A percentile compares a stretch with the other conserved stretches of the same genome.
Evolutionary conservation across 306 rosid species (phyloP).

Genomic region (Oemleria cerasiformis): DNA sequence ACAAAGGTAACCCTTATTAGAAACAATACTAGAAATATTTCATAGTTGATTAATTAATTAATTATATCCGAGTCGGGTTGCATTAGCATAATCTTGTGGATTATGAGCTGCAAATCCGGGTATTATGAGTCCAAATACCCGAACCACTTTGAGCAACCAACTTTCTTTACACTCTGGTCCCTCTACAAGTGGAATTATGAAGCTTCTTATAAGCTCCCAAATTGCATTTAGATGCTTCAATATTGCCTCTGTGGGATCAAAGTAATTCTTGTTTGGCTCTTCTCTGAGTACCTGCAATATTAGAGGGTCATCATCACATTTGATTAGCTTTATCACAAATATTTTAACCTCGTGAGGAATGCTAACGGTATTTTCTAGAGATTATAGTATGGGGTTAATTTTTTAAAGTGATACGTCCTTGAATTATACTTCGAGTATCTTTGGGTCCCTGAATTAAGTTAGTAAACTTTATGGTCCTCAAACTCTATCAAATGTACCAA

Average conservation of each 20-base stretch:
- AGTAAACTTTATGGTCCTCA: too few relatives aligned
- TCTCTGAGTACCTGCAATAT: conserved; percentile 47
- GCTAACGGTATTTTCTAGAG: too few relatives aligned
- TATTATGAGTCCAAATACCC: conserved; percentile 41
- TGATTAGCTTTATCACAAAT: background rate
- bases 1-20: too few relatives aligned
- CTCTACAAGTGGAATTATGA: conserved; percentile 32
- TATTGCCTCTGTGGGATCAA: conserved; percentile 26
- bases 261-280: conserved; percentile 56
- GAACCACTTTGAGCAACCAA: conserved; percentile 31
- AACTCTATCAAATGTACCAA: too few relatives aligned
- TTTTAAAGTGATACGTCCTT: too few relatives aligned
- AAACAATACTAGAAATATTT: too few relatives aligned
- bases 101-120: conserved; percentile 50
- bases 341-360: too few relatives aligned
- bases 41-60: too few relatives aligned
- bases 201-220: conserved; percentile 56
- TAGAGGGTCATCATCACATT: background rate
- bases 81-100: conserved; percentile 59
- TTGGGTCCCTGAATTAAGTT: too few relatives aligned
- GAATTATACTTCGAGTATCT: too few relatives aligned
- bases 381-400: too few relatives aligned
- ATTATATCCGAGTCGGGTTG: conserved; percentile 52
- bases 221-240: conserved; percentile 32
- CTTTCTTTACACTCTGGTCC: conserved; percentile 51